Evolutionary conservation across 371 early-diverging fungal species (phyloP).

Genomic region (Mucor indicus): DNA sequence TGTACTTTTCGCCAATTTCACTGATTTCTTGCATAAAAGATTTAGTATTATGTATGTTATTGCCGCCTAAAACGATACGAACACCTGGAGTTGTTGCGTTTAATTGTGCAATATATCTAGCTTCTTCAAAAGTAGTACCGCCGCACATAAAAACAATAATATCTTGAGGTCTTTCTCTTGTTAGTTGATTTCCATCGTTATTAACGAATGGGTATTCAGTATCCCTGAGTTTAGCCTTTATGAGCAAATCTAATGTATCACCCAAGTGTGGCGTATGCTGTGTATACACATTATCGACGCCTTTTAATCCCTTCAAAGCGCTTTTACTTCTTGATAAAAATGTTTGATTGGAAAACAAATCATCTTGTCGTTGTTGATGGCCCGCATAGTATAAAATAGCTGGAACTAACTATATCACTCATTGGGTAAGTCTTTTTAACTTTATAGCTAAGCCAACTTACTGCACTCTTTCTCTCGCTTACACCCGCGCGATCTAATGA

Average conservation of each 20-base stretch:
- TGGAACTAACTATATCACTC: slow-evolving; percentile 54
- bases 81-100: slow-evolving; percentile 76
- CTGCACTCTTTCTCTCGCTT: slow-evolving; percentile 67
- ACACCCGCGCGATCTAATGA: slow-evolving; percentile 66
- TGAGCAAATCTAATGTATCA: slow-evolving; percentile 69
- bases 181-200: slow-evolving; percentile 35
- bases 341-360: slow-evolving; percentile 82
- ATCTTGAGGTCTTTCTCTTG: slow-evolving; percentile 85
- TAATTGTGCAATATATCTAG: slow-evolving; percentile 75
- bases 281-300: slow-evolving; percentile 98
- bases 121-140: slow-evolving; percentile 93
- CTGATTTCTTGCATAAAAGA: slow-evolving; percentile 18
- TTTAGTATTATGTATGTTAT: slow-evolving; percentile 77
- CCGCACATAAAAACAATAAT: slow-evolving; percentile 92
- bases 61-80: slow-evolving; percentile 87
- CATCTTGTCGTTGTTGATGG: slow-evolving; percentile 80
- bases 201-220: slow-evolving; percentile 72
- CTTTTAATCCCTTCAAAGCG: slow-evolving; percentile 86
- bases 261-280: slow-evolving; percentile 89
- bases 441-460: slow-evolving; percentile 28
- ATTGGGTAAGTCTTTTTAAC: neutral
- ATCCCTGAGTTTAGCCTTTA: slow-evolving; percentile 81
- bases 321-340: slow-evolving; percentile 79
- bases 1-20: slow-evolving; percentile 10
- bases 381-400: slow-evolving; percentile 80